Base-by-base conservation (phyloP, 2,329 filamentous ascomycete species). In the Kalaharituber pfeilii region DNA sequence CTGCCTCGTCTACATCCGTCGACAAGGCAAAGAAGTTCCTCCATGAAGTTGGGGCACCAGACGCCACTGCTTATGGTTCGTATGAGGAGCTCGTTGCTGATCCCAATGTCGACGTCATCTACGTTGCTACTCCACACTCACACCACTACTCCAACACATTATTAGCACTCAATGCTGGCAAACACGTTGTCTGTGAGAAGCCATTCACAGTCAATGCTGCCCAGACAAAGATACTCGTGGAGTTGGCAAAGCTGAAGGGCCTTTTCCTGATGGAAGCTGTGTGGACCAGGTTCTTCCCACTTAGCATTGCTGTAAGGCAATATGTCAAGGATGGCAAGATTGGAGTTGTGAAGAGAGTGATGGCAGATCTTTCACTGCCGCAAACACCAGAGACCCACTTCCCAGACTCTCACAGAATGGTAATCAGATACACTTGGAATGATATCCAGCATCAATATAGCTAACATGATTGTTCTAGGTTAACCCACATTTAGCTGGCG, bases 61-160 rank as follows among this genome's bases (percentile, higher is more conserved):
- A 75, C 18, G 81, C 82, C 55, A 78, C 78, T 62, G 75, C 81
- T 8, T 93, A 94, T 66, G 84, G 82, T 56, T 85, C 81, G 9
- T 94, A 94, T 69, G 75, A 80, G 58, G 84, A 87, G 66, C 76
- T 94, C 26, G 86, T 89, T 25, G 75, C 77, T 51, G 85, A 94
- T 66, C 72, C 81, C 5, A 76, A 85, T 63, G 77, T 94, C 61
- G 84, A 94, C 67, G 84, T 93, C 62, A 70, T 94, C 69, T 94
- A 94, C 68, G 78, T 94, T 54, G 86, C 86, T 24, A 94, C 87
- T 3, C 87, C 87, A 15, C 87, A 94, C 71, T 88, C 84, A 63
- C 87, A 94, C 68, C 87, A 94, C 72, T 94, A 88, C 72, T 86
- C 93, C 68, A 89, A 94, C 69, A 77, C 79, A 59, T 85, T 87